These are phyloP conservation scores for Microdochium paspali DNA, from an alignment of 2,329 filamentous ascomycete genomes.

Conservation along the genomic window DNA sequence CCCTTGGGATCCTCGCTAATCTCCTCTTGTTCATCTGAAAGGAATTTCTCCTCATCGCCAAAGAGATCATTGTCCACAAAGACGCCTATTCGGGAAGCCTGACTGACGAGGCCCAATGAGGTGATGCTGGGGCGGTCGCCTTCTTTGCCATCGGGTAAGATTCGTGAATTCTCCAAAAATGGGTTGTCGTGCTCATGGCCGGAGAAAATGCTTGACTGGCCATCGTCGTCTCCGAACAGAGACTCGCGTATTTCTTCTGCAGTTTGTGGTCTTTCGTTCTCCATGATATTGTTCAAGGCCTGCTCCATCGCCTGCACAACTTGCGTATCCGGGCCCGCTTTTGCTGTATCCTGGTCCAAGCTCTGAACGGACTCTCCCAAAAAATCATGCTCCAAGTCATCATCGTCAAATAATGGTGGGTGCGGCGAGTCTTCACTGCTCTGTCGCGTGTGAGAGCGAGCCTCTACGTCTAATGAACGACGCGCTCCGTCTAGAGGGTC, in stretches of 20 bases:
- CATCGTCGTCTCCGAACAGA: slow-evolving; percentile 51
- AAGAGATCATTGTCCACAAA: slow-evolving; percentile 93
- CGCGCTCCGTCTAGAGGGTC: slow-evolving; percentile 37
- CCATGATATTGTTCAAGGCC: slow-evolving; percentile 86
- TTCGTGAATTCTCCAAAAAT: slow-evolving; percentile 3
- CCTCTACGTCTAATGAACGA: slow-evolving; percentile 61
- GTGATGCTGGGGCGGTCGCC: slow-evolving; percentile 74
- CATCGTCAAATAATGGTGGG: slow-evolving; percentile 67
- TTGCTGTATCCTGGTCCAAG: slow-evolving; percentile 61
- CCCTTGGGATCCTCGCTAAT: slow-evolving; percentile 45
- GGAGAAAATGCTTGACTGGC: slow-evolving; percentile 38
- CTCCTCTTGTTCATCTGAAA: slow-evolving; percentile 80
- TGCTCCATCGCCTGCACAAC: slow-evolving; percentile 91
- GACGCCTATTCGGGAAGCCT: slow-evolving; percentile 79
- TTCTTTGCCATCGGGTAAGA: slow-evolving; percentile 25
- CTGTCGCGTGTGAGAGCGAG: slow-evolving; percentile 15
- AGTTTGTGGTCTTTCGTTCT: slow-evolving; percentile 57
- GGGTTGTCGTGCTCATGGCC: slow-evolving; percentile 46
- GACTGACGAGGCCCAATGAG: slow-evolving; percentile 82
- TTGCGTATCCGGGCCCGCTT: slow-evolving; percentile 57
- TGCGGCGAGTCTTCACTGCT: slow-evolving; percentile 15
- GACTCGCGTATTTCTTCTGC: slow-evolving; percentile 57
- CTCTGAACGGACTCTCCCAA: slow-evolving; percentile 67
- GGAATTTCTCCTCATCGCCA: slow-evolving; percentile 74
- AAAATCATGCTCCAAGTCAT: slow-evolving; percentile 63